Evolutionary conservation across 2,329 filamentous ascomycete species (phyloP).

Genomic region (Aspergillus viridinutans): DNA sequence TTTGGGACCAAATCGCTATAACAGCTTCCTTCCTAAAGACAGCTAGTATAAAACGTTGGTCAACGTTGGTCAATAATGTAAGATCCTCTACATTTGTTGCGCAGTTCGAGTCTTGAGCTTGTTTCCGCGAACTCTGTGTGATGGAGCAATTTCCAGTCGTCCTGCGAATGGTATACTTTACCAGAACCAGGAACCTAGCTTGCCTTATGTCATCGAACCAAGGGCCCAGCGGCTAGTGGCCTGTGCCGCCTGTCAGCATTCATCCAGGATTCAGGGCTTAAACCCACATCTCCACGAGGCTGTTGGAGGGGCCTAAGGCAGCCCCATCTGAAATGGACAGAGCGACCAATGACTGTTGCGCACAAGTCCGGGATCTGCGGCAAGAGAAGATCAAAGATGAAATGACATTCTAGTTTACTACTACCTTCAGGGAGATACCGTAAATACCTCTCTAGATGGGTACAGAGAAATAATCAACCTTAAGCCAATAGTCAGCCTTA

Average conservation of each 20-base stretch:
- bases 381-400: conserved; percentile 14
- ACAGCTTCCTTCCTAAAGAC: neutral
- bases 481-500: neutral
- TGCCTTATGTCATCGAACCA: neutral
- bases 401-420: neutral
- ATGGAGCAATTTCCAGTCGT: neutral
- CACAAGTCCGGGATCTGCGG: conserved; percentile 13
- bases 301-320: conserved; percentile 10
- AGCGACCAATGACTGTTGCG: conserved; percentile 4
- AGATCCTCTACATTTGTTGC: neutral
- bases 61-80: neutral
- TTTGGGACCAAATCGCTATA: too few species aligned
- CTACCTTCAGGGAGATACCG: neutral
- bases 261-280: conserved; percentile 10
- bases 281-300: conserved; percentile 23
- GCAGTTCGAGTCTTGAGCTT: neutral
- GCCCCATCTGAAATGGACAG: conserved; percentile 9
- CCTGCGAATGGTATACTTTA: too few species aligned
- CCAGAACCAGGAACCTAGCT: too few species aligned
- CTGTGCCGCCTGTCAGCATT: conserved; percentile 11
- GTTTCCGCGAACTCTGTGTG: neutral
- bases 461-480: neutral
- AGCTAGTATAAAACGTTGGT: neutral
- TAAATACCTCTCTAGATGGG: neutral
- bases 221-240: conserved; percentile 4